A percentile compares a stretch with the other conserved stretches of the same genome.
These are phyloP conservation scores for Cyphellophora attinorum DNA, from an alignment of 2,329 filamentous ascomycete species.

Conservation along the genomic window DNA sequence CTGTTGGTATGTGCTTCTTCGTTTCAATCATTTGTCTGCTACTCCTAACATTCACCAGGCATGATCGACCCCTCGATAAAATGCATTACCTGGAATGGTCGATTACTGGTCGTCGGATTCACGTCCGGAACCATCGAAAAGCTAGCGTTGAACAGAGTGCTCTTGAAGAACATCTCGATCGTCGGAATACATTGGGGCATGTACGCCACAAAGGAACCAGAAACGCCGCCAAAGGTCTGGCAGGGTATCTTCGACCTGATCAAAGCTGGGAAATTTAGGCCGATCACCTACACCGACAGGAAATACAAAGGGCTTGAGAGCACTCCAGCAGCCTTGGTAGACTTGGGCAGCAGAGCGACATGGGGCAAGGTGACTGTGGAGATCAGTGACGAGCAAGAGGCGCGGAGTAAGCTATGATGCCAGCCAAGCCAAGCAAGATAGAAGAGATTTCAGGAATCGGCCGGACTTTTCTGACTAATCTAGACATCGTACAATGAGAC, in stretches of 20 bases:
- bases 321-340: conserved; percentile 65
- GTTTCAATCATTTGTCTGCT: background rate
- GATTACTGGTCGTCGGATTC: conserved; percentile 81
- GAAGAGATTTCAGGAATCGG: no score
- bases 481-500: no score
- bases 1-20: conserved; percentile 51
- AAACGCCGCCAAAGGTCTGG: conserved; percentile 67
- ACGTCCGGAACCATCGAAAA: conserved; percentile 82
- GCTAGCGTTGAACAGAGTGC: conserved; percentile 80
- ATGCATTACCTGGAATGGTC: conserved; percentile 87
- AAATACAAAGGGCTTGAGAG: conserved; percentile 75
- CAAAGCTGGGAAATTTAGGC: conserved; percentile 64
- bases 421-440: no score
- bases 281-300: conserved; percentile 73
- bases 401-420: conserved; percentile 27
- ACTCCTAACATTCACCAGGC: conserved; percentile 6
- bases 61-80: conserved; percentile 80
- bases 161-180: conserved; percentile 86
- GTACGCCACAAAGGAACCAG: conserved; percentile 64
- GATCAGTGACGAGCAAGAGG: conserved; percentile 60
- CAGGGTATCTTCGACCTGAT: conserved; percentile 71
- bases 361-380: conserved; percentile 96
- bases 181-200: conserved; percentile 86
- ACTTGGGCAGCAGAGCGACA: conserved; percentile 69
- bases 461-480: no score